Conservation (phyloP, 176 grass and related monocot species). For the Zea mays region DNA sequence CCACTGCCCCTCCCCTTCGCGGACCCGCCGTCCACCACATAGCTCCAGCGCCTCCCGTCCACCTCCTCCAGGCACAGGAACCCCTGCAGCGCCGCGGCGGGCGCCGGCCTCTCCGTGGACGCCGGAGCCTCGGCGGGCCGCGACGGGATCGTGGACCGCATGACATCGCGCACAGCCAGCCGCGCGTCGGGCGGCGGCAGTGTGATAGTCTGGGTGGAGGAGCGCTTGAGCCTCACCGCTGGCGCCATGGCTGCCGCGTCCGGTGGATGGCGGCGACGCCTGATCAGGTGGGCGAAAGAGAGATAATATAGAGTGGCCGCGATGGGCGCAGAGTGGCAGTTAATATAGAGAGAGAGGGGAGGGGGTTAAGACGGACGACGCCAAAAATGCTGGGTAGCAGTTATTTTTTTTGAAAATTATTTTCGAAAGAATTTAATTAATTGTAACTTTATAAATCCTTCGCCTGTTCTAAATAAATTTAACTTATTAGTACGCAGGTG, state of each 20-base stretch:
- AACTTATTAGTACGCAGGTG: too few relatives aligned
- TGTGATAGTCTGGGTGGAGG: slow-evolving; percentile 63
- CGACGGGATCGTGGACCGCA: slow-evolving; percentile 62
- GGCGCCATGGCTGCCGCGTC: slow-evolving; percentile 76
- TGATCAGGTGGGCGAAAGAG: slow-evolving; percentile 15
- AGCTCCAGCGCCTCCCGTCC: slow-evolving; percentile 87
- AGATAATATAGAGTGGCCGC: slow-evolving; percentile 11
- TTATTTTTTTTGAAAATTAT: background rate
- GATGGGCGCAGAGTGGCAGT: slow-evolving; percentile 11
- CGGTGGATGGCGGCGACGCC: slow-evolving; percentile 10
- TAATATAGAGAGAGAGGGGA: slow-evolving; percentile 21
- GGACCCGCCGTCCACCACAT: slow-evolving; percentile 56
- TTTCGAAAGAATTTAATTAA: background rate
- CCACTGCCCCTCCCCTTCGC: slow-evolving; percentile 21
- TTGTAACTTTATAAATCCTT: background rate
- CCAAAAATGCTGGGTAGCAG: slow-evolving; percentile 19
- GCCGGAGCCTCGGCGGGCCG: slow-evolving; percentile 29
- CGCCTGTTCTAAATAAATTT: background rate
- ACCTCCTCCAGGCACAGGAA: slow-evolving; percentile 92
- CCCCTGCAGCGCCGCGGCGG: slow-evolving; percentile 39
- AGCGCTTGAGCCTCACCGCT: slow-evolving; percentile 55
- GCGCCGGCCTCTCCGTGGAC: slow-evolving; percentile 31
- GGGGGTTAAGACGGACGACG: slow-evolving; percentile 3
- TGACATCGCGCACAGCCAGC: slow-evolving; percentile 57
- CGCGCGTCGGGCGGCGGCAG: slow-evolving; percentile 54